These are phyloP conservation scores for Candida endomychidarum DNA, from an alignment of 805 yeast genomes.

Conservation along the genomic window DNA sequence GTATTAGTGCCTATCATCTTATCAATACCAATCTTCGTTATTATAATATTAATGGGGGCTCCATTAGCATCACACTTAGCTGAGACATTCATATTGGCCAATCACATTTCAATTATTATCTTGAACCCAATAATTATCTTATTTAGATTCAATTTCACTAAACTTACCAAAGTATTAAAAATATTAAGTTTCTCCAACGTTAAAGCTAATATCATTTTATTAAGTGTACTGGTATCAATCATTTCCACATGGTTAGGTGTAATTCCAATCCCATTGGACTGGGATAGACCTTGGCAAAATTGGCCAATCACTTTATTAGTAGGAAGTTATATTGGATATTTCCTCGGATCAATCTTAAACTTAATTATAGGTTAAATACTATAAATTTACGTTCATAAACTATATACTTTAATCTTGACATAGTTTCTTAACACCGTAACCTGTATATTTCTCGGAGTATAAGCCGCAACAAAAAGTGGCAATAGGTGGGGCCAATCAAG, in stretches of 20 bases:
- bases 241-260: conserved; percentile 93
- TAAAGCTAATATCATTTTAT: conserved; percentile 27
- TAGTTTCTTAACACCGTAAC: too few relatives aligned
- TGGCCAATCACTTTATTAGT: conserved; percentile 89
- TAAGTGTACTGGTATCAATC: conserved; percentile 25
- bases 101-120: conserved; percentile 59
- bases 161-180: conserved; percentile 24
- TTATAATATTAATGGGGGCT: conserved; percentile 73
- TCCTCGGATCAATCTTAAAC: conserved; percentile 48
- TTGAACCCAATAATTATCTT: conserved; percentile 63
- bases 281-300: conserved; percentile 97
- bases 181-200: conserved; percentile 23
- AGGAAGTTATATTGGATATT: conserved; percentile 77
- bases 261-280: conserved; percentile 89
- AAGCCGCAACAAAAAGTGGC: too few relatives aligned
- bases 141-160: conserved; percentile 50
- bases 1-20: conserved; percentile 31
- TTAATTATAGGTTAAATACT: neutral
- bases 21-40: conserved; percentile 38
- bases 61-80: conserved; percentile 55
- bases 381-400: too few relatives aligned
- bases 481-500: too few relatives aligned
- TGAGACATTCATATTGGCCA: conserved; percentile 61
- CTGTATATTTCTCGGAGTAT: too few relatives aligned
- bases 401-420: too few relatives aligned